Evolutionary conservation across 495 filamentous ascomycete genomes (phyloP).

Genomic region (Geoglossum glabrum): DNA sequence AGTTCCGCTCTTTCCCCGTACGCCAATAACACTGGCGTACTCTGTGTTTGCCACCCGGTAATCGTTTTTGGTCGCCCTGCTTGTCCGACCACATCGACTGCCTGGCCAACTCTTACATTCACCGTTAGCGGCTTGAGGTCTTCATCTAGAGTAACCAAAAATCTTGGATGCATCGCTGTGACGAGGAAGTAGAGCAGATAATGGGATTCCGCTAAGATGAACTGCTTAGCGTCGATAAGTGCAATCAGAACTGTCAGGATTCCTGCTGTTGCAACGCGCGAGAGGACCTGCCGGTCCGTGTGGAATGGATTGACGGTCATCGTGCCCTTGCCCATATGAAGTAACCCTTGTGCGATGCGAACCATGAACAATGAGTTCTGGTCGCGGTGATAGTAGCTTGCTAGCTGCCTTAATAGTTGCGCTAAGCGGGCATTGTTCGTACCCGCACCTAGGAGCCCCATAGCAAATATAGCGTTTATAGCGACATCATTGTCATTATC

Average conservation of each 20-base stretch:
- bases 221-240: constrained; percentile 86
- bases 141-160: constrained; percentile 91
- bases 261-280: constrained; percentile 73
- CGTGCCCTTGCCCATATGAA: constrained; percentile 99
- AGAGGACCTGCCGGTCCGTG: constrained; percentile 89
- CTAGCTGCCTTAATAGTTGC: constrained; percentile 81
- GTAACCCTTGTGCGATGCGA: constrained; percentile 85
- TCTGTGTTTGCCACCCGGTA: constrained; percentile 98
- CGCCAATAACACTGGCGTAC: constrained; percentile 80
- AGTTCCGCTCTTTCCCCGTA: constrained; percentile 91
- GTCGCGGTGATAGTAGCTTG: constrained; percentile 94
- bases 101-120: constrained; percentile 92
- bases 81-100: constrained; percentile 94
- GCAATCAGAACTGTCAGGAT: constrained; percentile 76
- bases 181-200: constrained; percentile 96
- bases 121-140: constrained; percentile 82
- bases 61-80: constrained; percentile 96
- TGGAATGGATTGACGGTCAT: constrained; percentile 93
- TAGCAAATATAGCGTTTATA: constrained; percentile 96
- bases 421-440: constrained; percentile 96
- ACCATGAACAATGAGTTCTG: constrained; percentile 97
- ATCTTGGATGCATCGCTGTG: constrained; percentile 91
- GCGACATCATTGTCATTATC: constrained; percentile 98
- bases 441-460: constrained; percentile 90
- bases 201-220: constrained; percentile 73